These are phyloP conservation scores for Peziza echinospora DNA, from an alignment of 495 filamentous ascomycete genomes.

Conservation along the genomic window DNA sequence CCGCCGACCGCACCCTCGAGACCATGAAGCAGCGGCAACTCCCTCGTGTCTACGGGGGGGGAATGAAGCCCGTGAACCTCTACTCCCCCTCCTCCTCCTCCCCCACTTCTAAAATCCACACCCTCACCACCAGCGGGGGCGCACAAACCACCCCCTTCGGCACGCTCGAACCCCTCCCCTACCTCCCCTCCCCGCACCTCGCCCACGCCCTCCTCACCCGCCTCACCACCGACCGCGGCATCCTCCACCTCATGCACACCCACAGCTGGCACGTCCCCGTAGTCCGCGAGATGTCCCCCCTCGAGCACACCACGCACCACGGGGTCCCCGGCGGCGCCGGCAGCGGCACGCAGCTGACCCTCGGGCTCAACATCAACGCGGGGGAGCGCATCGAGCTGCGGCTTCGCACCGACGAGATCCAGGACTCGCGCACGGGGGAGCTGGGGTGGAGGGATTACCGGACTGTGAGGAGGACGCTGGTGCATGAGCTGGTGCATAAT, in stretches of 20 bases:
- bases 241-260: slow-evolving; percentile 55
- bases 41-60: no score
- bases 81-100: background rate
- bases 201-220: slow-evolving; percentile 53
- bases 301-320: slow-evolving; percentile 56
- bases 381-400: slow-evolving; percentile 85
- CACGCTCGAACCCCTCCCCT: slow-evolving; percentile 47
- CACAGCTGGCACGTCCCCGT: slow-evolving; percentile 74
- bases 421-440: no score
- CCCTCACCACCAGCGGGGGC: slow-evolving; percentile 23
- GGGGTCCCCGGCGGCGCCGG: no score
- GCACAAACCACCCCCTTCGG: slow-evolving; percentile 56
- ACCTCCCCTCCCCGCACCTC: slow-evolving; percentile 53
- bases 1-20: background rate
- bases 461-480: slow-evolving; percentile 73
- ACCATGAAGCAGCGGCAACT: no score
- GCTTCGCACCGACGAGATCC: slow-evolving; percentile 76
- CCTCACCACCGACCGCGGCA: slow-evolving; percentile 63
- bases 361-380: slow-evolving; percentile 71
- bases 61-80: background rate
- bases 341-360: slow-evolving; percentile 52
- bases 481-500: slow-evolving; percentile 89
- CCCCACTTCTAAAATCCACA: no score
- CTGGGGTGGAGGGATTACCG: slow-evolving; percentile 85
- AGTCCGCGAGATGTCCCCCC: slow-evolving; percentile 86